These are phyloP conservation scores for Diophrys appendiculata DNA, from an alignment of 73 alveolate species.

Conservation along the genomic window DNA sequence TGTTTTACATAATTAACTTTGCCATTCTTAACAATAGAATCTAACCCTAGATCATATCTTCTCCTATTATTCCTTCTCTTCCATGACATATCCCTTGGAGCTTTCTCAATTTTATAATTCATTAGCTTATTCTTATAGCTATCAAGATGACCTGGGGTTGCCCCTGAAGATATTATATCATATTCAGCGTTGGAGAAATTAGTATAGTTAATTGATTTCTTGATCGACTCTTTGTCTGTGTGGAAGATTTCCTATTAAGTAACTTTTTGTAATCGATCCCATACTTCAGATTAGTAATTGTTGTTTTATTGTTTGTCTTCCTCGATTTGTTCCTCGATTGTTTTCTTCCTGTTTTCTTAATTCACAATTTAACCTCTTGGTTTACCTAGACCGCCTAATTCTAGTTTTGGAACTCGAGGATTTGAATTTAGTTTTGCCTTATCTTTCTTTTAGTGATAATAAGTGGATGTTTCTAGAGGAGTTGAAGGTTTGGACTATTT, in stretches of 20 bases:
- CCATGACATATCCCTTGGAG: background rate
- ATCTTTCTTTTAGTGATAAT: too few species aligned
- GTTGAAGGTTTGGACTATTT: too few species aligned
- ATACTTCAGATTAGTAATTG: background rate
- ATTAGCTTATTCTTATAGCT: background rate
- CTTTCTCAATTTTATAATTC: background rate
- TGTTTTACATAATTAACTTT: background rate
- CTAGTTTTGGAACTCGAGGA: too few species aligned
- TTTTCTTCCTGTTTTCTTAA: too few species aligned
- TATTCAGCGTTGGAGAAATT: conserved; percentile 2
- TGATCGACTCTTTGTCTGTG: conserved; percentile 6
- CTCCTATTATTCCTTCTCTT: background rate
- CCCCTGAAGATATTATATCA: background rate
- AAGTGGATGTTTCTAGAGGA: too few species aligned
- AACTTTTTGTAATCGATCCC: background rate
- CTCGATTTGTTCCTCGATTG: background rate
- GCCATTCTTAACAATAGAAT: background rate
- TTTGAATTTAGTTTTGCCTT: too few species aligned
- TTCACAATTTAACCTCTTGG: too few species aligned
- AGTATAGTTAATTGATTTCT: conserved; percentile 6
- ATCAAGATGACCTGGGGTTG: background rate
- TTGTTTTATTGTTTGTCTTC: background rate
- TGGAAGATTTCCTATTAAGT: conserved; percentile 4
- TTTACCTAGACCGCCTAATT: too few species aligned
- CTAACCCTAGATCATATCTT: background rate